Evolutionary conservation across 345 rosid species (phyloP).

Genomic region (Linum tenue): DNA sequence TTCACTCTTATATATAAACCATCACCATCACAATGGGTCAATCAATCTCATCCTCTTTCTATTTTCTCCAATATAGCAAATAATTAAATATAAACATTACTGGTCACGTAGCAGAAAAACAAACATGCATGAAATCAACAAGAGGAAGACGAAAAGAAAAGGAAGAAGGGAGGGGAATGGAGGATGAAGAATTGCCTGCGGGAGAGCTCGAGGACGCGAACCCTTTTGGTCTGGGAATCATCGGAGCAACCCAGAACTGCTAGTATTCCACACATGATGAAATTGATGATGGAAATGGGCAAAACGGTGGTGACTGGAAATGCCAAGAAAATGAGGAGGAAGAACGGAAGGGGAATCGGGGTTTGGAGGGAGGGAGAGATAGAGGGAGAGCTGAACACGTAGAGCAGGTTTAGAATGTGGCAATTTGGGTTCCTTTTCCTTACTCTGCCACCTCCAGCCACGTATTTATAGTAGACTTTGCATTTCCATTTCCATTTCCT

Average conservation of each 20-base stretch:
- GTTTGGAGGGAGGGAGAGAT: neutral
- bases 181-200: constrained; percentile 54
- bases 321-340: neutral
- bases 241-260: constrained; percentile 91
- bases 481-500: no score
- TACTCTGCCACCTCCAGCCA: neutral
- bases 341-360: neutral
- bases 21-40: no score
- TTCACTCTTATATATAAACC: no score
- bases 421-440: no score
- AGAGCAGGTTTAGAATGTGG: neutral
- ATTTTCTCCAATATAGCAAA: no score
- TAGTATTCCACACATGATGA: constrained; percentile 75
- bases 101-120: no score
- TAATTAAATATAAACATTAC: no score
- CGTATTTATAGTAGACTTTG: neutral
- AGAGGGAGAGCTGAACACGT: neutral
- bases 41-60: no score
- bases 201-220: constrained; percentile 95
- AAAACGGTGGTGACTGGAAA: neutral
- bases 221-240: constrained; percentile 89
- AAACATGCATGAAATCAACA: neutral
- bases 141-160: neutral
- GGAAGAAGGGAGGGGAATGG: neutral
- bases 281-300: neutral